These are phyloP conservation scores for Micractinium conductrix DNA, from an alignment of 139 green algal species.

Conservation along the genomic window DNA sequence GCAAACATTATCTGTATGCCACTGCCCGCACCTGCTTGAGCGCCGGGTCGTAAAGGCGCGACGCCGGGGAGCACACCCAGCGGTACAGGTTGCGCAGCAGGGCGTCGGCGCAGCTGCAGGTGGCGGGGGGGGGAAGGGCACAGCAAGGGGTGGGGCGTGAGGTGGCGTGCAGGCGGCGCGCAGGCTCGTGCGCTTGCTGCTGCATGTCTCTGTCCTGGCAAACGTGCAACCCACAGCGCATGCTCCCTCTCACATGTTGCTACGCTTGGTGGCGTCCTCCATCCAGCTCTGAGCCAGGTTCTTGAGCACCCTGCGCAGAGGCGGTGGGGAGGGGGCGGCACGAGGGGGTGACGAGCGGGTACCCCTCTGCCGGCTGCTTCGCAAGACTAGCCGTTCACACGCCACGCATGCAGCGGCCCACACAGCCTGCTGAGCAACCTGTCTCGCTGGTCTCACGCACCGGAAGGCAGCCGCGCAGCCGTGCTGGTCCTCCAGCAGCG, in stretches of 20 bases:
- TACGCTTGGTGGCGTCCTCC: slow-evolving; percentile 65
- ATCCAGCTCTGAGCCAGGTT: slow-evolving; percentile 79
- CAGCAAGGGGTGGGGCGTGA: background rate
- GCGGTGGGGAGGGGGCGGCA: background rate
- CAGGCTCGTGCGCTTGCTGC: too few relatives aligned
- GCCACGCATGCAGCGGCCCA: too few relatives aligned
- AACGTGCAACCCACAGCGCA: background rate
- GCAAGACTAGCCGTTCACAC: too few relatives aligned
- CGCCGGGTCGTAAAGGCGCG: slow-evolving; percentile 69
- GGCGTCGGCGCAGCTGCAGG: slow-evolving; percentile 60
- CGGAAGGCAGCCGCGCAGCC: slow-evolving; percentile 60
- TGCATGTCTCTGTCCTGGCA: too few relatives aligned
- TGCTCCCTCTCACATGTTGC: slow-evolving; percentile 57
- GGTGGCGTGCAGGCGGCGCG: background rate
- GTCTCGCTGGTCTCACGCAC: background rate
- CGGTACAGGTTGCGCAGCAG: slow-evolving; percentile 86
- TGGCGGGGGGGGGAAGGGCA: background rate
- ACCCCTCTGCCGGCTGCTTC: background rate
- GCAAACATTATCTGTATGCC: too few relatives aligned
- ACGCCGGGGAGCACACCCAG: slow-evolving; percentile 81
- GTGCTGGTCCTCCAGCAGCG: slow-evolving; percentile 51
- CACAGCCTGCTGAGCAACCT: too few relatives aligned
- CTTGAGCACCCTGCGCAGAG: slow-evolving; percentile 55
- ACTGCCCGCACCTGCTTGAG: slow-evolving; percentile 60
- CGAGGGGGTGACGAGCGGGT: background rate